Evolutionary conservation across 106 monocot genomes (phyloP).

Genomic region (Dactylorhiza incarnata): DNA sequence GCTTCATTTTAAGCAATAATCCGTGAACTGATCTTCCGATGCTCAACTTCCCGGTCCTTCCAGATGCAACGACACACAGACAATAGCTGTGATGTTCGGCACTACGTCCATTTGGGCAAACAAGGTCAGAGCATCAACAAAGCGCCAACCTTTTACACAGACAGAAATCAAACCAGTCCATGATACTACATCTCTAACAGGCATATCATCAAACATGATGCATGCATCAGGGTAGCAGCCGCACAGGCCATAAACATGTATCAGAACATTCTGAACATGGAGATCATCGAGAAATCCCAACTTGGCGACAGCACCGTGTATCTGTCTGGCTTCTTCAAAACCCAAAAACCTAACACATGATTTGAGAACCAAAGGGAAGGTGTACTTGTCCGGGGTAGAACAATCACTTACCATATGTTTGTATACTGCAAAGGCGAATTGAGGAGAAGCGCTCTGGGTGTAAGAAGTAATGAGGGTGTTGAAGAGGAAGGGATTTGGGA

Average conservation of each 20-base stretch:
- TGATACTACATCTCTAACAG: conserved; percentile 51
- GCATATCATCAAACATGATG: conserved; percentile 52
- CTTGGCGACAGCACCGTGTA: conserved; percentile 33
- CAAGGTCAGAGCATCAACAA: conserved; percentile 27
- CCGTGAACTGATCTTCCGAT: conserved; percentile 48
- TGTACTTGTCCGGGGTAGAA: conserved; percentile 47
- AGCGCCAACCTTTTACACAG: conserved; percentile 45
- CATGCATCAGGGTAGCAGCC: conserved; percentile 21
- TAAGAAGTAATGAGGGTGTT: conserved; percentile 67
- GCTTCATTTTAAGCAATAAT: conserved; percentile 23
- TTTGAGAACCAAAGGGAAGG: conserved; percentile 77
- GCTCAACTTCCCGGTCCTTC: conserved; percentile 18
- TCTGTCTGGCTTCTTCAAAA: conserved; percentile 17
- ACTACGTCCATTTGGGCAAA: conserved; percentile 51
- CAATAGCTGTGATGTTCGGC: conserved; percentile 50
- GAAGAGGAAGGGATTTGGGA: conserved; percentile 77
- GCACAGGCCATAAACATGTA: conserved; percentile 26
- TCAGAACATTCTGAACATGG: conserved; percentile 44
- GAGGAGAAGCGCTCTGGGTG: conserved; percentile 30
- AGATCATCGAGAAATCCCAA: conserved; percentile 39
- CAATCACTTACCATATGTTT: conserved; percentile 20
- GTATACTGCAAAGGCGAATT: conserved; percentile 32
- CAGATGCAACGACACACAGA: conserved; percentile 49
- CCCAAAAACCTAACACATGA: conserved; percentile 23
- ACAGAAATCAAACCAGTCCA: conserved; percentile 76